Evolutionary conservation across 2,329 filamentous ascomycete species (phyloP).

Genomic region (Penicillium brasilianum): DNA sequence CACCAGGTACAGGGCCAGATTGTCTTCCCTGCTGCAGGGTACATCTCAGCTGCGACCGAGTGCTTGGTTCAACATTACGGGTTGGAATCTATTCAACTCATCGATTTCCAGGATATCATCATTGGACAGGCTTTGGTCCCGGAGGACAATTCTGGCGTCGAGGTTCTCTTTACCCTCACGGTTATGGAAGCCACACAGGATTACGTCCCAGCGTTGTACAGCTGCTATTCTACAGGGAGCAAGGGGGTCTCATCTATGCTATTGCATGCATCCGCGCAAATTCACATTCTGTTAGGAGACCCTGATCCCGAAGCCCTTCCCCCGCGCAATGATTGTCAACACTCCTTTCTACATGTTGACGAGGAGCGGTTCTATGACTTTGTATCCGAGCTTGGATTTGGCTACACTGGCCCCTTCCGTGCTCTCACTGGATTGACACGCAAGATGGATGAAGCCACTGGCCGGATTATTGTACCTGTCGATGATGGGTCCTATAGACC

Average conservation of each 20-base stretch:
- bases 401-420: slow-evolving; percentile 33
- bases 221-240: slow-evolving; percentile 27
- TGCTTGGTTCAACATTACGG: slow-evolving; percentile 23
- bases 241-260: slow-evolving; percentile 24
- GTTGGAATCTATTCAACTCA: slow-evolving; percentile 23
- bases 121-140: slow-evolving; percentile 35
- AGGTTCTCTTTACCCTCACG: slow-evolving; percentile 30
- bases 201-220: slow-evolving; percentile 19
- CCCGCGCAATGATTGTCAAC: not conserved
- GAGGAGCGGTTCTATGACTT: slow-evolving; percentile 34
- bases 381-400: slow-evolving; percentile 32
- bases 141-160: slow-evolving; percentile 29
- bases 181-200: slow-evolving; percentile 12
- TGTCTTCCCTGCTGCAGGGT: slow-evolving; percentile 40
- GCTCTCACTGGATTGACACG: slow-evolving; percentile 24
- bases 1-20: slow-evolving; percentile 41
- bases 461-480: slow-evolving; percentile 23
- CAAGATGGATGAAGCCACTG: slow-evolving; percentile 28
- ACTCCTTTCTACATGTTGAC: slow-evolving; percentile 24
- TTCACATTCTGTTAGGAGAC: slow-evolving; percentile 20
- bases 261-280: slow-evolving; percentile 22
- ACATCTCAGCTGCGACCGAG: slow-evolving; percentile 36
- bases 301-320: slow-evolving; percentile 17
- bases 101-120: slow-evolving; percentile 31
- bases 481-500: slow-evolving; percentile 1